These are phyloP conservation scores for Nemania bipapillata DNA, from an alignment of 2,329 filamentous ascomycete genomes.

Conservation along the genomic window DNA sequence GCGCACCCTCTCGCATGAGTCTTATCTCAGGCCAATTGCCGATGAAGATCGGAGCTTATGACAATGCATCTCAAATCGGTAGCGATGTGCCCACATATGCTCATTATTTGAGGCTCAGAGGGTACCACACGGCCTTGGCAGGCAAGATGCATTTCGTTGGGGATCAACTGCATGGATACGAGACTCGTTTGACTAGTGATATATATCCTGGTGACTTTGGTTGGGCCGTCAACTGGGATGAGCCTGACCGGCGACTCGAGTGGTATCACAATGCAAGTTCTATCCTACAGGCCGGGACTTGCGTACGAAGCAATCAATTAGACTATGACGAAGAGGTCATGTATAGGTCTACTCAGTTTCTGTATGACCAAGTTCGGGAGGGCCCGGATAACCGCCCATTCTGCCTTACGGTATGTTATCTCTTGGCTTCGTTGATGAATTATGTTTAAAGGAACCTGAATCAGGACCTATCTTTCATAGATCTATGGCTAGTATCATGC, in stretches of 20 bases:
- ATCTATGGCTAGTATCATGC: background rate
- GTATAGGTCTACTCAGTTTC: constrained; percentile 87
- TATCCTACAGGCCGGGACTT: constrained; percentile 87
- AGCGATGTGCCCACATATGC: constrained; percentile 91
- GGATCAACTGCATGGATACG: constrained; percentile 93
- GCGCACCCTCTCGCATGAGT: constrained; percentile 90
- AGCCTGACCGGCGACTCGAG: constrained; percentile 84
- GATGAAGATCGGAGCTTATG: constrained; percentile 89
- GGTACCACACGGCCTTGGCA: constrained; percentile 89
- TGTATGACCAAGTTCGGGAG: constrained; percentile 90
- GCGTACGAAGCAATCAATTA: constrained; percentile 91
- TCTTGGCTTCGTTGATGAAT: background rate
- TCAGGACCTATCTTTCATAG: background rate
- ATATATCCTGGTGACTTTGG: constrained; percentile 96
- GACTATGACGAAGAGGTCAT: constrained; percentile 98
- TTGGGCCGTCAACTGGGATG: constrained; percentile 96
- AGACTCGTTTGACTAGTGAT: constrained; percentile 90
- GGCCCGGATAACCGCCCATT: constrained; percentile 80
- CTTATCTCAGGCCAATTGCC: constrained; percentile 93
- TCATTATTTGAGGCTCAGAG: constrained; percentile 84
- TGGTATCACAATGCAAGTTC: constrained; percentile 98
- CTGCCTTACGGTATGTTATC: constrained; percentile 74
- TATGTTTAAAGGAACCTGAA: background rate
- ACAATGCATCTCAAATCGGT: constrained; percentile 86
- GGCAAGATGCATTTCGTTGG: constrained; percentile 99